Conservation (phyloP, 1,284 basidiomycete species). For the Microbotryum silenes-acaulis region DNA sequence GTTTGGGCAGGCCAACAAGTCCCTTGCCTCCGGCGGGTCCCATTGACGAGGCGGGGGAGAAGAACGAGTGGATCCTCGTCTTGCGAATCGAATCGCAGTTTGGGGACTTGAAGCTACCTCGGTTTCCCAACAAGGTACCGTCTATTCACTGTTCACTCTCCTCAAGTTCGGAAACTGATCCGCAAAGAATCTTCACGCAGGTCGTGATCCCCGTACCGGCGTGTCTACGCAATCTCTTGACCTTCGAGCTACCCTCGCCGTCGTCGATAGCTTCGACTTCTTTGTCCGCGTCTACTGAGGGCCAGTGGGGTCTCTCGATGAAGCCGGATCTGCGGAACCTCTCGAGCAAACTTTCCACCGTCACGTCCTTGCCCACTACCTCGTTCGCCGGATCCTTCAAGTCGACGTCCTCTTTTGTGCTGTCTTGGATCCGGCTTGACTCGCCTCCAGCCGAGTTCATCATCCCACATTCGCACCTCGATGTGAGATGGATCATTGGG, state of each 20-base stretch:
- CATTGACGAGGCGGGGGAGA: neutral
- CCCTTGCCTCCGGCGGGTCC: neutral
- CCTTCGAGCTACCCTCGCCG: conserved; percentile 7
- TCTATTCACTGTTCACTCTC: neutral
- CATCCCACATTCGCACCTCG: neutral
- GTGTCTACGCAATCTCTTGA: conserved; percentile 17
- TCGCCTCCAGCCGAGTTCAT: neutral
- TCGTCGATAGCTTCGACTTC: neutral
- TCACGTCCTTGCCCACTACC: neutral
- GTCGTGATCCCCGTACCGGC: conserved; percentile 14
- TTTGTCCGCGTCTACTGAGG: neutral
- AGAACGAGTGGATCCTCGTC: conserved; percentile 14
- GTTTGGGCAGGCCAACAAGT: neutral
- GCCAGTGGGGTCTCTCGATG: conserved; percentile 21
- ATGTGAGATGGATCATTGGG: conserved; percentile 6
- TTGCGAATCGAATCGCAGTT: conserved; percentile 4
- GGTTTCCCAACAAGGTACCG: conserved; percentile 19
- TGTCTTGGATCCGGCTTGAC: conserved; percentile 12
- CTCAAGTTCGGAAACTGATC: neutral
- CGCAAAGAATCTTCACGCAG: neutral
- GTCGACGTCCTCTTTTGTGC: neutral
- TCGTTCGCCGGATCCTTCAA: conserved; percentile 20
- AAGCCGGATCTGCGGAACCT: conserved; percentile 9
- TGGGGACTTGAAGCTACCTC: conserved; percentile 8
- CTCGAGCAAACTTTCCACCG: neutral